Evolutionary conservation across 768 basidiomycete species (phyloP), one percentile per base, ranked within the genome.

Genomic region (Tulasnella calospora): DNA sequence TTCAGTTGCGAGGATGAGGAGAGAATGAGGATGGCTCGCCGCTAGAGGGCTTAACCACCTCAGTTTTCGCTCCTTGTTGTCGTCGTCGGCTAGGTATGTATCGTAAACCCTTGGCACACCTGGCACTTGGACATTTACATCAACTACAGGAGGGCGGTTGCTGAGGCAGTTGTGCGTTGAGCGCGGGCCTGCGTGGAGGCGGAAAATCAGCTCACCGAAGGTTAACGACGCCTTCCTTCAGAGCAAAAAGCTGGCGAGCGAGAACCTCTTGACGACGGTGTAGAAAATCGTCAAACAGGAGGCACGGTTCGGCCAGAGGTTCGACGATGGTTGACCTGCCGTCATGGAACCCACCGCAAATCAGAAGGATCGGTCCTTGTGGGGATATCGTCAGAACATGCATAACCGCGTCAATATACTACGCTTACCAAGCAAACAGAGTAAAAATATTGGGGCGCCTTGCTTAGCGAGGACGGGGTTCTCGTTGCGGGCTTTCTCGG

Each of bases 311-410:
- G 5, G 30, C 30, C 74, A 47, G 51, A 33, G 74, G 74, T 33
- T 76, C 46, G 23, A 76, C 74, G 51, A 76, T 76, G 47, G 30
- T 76, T 27, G 74, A 71, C 47, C n/a, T 61, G 17, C n/a, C 57
- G 51, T 76, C 74, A 35, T 61, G 51, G 74, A 76, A 76, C 47
- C 74, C 74, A 40, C 74, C 74, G 13, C 41, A 47, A 33, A 76
- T 33, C 41, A 76, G 27, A 2, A 76, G 51, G 2, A 76, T 61
- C 5, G 74, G 74, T 47, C 51, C 75, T 76, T 38, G 36, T 30
- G 30, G 15, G 27, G 55, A 76, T 61, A 33, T 33, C 17, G 33
- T 57, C 27, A 69, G 55, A 7, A 33, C 10, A 30, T 57, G 41
- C 5, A 13, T 23, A 69, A 13, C 38, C 10, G 55, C 9, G n/a